phyloP scores from a whole-genome alignment of 2,329 filamentous ascomycete genomes.

The Pestalotiopsis sp. region DNA sequence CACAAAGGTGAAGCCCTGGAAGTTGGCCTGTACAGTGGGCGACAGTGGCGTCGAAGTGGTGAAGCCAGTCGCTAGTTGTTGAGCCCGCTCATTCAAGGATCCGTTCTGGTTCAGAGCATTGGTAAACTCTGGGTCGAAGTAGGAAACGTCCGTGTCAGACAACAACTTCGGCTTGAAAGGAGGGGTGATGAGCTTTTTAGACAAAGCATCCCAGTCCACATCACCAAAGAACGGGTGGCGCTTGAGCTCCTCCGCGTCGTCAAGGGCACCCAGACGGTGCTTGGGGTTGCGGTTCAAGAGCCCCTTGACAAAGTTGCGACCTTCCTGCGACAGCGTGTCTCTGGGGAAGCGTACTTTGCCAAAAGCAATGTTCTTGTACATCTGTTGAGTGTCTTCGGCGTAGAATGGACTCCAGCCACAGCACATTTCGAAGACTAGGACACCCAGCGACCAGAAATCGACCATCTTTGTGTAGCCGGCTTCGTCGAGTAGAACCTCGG shows the following conservation, averaged over 20 bases:
- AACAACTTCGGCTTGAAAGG: constrained; percentile 98
- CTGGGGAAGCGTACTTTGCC: constrained; percentile 96
- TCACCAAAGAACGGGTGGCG: constrained; percentile 92
- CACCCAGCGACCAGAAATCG: constrained; percentile 97
- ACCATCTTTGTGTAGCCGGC: constrained; percentile 99
- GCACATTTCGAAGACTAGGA: constrained; percentile 99
- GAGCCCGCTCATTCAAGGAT: constrained; percentile 89
- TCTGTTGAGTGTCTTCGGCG: constrained; percentile 97
- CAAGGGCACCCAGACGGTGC: constrained; percentile 86
- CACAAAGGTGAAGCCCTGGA: constrained; percentile 98
- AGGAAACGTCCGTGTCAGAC: constrained; percentile 93
- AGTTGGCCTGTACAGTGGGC: constrained; percentile 95
- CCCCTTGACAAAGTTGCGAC: constrained; percentile 97
- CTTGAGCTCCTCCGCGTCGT: constrained; percentile 93
- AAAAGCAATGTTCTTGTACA: constrained; percentile 99
- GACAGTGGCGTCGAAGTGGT: constrained; percentile 90
- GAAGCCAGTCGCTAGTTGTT: constrained; percentile 81
- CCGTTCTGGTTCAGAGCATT: constrained; percentile 86
- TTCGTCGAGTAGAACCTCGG: constrained; percentile 93
- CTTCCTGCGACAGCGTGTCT: constrained; percentile 91
- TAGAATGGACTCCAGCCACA: constrained; percentile 99
- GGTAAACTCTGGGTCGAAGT: constrained; percentile 98
- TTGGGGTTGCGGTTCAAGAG: constrained; percentile 95
- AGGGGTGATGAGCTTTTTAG: constrained; percentile 89
- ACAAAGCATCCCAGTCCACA: constrained; percentile 86